phyloP scores from a whole-genome alignment of 768 basidiomycete genomes.

The Naganishia vishniacii region DNA sequence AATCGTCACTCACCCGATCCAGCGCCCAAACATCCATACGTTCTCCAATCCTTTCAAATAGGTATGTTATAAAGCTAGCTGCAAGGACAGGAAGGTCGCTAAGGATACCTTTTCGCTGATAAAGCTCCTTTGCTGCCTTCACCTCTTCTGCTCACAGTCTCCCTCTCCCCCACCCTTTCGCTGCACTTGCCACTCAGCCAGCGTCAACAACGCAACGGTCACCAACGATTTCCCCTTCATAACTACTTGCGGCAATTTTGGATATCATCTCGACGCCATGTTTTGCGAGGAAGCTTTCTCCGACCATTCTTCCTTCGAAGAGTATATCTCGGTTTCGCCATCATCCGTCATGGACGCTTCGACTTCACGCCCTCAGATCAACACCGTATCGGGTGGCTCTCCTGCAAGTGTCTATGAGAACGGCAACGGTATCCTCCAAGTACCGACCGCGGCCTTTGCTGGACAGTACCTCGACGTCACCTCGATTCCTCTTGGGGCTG shows the following conservation, averaged over 20 bases:
- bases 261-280: constrained; percentile 2
- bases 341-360: neutral
- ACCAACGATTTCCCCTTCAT: neutral
- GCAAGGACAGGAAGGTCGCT: neutral
- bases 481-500: neutral
- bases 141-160: constrained; percentile 6
- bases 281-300: constrained; percentile 6
- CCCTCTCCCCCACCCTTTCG: neutral
- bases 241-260: neutral
- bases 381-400: neutral
- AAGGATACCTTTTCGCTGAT: constrained; percentile 16
- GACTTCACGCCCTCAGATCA: neutral
- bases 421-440: neutral
- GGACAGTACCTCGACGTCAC: neutral
- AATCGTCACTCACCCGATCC: constrained; percentile 14
- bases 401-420: neutral
- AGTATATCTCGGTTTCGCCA: constrained; percentile 13
- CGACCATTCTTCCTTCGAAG: constrained; percentile 18
- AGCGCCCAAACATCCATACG: neutral
- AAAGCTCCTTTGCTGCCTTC: constrained; percentile 3
- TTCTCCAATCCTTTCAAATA: neutral
- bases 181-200: neutral
- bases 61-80: constrained; percentile 14
- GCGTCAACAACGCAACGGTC: neutral
- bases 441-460: neutral